These are phyloP conservation scores for Cladophialophora bantiana DNA, from an alignment of 2,329 filamentous ascomycete genomes.

Conservation along the genomic window DNA sequence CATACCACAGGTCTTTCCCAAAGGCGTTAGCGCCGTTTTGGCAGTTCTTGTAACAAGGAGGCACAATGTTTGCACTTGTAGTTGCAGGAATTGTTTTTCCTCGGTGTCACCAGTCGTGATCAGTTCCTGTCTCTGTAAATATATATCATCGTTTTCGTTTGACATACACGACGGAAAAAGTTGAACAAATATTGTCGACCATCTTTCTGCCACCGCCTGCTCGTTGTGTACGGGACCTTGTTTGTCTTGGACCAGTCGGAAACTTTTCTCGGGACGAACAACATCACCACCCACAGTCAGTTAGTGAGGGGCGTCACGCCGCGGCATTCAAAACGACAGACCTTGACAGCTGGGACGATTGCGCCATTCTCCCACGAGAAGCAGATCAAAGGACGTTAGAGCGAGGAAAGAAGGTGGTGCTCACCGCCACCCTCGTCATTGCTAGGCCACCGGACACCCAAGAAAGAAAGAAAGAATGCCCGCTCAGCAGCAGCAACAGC, in stretches of 20 bases:
- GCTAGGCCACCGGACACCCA: not conserved
- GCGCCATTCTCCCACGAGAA: constrained; percentile 7
- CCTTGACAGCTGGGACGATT: constrained; percentile 5
- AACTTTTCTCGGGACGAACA: constrained; percentile 11
- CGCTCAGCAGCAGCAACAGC: not conserved
- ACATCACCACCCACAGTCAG: not conserved
- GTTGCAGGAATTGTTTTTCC: not conserved
- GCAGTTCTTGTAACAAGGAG: not conserved
- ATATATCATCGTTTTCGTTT: not conserved
- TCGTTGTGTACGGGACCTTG: not conserved
- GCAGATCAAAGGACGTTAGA: constrained; percentile 1
- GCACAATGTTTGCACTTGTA: not conserved
- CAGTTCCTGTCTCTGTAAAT: not conserved
- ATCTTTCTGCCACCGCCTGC: constrained; percentile 22
- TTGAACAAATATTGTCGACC: not conserved
- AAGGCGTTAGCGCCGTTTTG: constrained; percentile 11
- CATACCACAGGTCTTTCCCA: not conserved
- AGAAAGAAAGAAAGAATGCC: not conserved
- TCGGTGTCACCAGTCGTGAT: not conserved
- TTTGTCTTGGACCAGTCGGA: constrained; percentile 1
- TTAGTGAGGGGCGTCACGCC: constrained; percentile 10
- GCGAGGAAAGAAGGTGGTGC: not conserved
- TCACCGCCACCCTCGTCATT: constrained; percentile 17
- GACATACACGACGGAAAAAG: not conserved
- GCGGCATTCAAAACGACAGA: not conserved